Percentiles rank a stretch among this genome's conserved stretches.
phyloP scores from a whole-genome alignment of 139 green algal genomes.

The Coelastrella sp. region DNA sequence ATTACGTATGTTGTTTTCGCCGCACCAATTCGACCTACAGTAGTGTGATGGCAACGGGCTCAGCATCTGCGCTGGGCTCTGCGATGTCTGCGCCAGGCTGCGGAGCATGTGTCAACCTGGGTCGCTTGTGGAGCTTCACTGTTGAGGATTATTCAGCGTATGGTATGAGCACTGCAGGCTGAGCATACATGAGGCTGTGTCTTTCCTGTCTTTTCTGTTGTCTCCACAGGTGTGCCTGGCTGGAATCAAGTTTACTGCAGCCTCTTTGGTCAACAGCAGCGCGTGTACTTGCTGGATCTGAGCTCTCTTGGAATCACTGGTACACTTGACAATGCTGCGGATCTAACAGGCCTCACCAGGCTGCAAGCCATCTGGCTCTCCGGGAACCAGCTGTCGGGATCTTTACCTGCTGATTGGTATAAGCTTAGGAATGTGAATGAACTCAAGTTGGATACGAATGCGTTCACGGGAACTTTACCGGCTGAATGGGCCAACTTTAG shows the following conservation, averaged over 20 bases:
- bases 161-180: not conserved
- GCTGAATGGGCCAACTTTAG: not conserved
- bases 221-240: not conserved
- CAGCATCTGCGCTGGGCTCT: no score
- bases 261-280: not conserved
- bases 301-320: not conserved
- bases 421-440: not conserved
- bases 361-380: slow-evolving; percentile 21
- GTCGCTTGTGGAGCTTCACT: no score
- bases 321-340: not conserved
- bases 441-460: slow-evolving; percentile 13
- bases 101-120: no score
- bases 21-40: no score
- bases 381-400: slow-evolving; percentile 20
- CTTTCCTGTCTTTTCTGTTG: not conserved
- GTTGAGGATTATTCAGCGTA: no score
- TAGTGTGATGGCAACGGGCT: no score
- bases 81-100: no score
- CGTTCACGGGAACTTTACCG: not conserved
- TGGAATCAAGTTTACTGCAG: slow-evolving; percentile 36
- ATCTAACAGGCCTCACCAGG: not conserved
- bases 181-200: not conserved
- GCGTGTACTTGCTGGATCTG: slow-evolving; percentile 35
- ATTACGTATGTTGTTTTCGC: no score
- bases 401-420: not conserved